Evolutionary conservation across 2,329 filamentous ascomycete species (phyloP), one percentile per base, ranked within the genome.

Genomic region (Colletotrichum godetiae): DNA sequence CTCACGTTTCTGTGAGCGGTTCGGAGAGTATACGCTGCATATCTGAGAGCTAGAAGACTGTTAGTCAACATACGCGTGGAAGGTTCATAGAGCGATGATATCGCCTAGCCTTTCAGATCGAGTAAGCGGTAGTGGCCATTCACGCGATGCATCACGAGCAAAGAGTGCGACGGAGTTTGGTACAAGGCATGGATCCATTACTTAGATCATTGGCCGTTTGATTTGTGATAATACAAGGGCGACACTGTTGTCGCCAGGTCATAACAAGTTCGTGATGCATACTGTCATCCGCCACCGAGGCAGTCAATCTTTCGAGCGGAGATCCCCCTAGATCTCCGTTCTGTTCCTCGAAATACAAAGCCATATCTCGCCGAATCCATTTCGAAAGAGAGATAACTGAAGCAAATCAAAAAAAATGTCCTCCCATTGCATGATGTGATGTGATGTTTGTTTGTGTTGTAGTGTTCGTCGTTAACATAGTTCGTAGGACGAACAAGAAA

Each of bases 161-260:
- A 8, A 3, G 2, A 3, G 12, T 15, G n/a, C 19, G 37, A 27
- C 0, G 24, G 8, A 42, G 3, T 11, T 33, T 59, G 57, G 42
- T 73, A 73, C 53, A 60, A 56, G 72, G 63, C 68, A 72, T 74
- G 59, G 49, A 68, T 74, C 72, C 68, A 59, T 74, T 67, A 13
- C 12, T 52, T 31, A 68, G 58, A 68, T 68, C 58, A 72, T 68
- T 63, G 62, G 68, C 72, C 72, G 42, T 73, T 67, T 53, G 52
- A 19, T 42, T 62, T 73, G 19, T 49, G 58, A 73, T 74, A 63
- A 22, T 74, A 74, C 72, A 74, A 46, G 31, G 53, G 72, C 72
- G 27, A 74, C 46, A 59, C 35, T 57, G 64, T 63, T 52, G 42
- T 67, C 46, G 68, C 63, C 68, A 72, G 49, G 68, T 74, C 72